phyloP scores from a whole-genome alignment of 352 stramenopile genomes.

The Pythium utonaiense region DNA sequence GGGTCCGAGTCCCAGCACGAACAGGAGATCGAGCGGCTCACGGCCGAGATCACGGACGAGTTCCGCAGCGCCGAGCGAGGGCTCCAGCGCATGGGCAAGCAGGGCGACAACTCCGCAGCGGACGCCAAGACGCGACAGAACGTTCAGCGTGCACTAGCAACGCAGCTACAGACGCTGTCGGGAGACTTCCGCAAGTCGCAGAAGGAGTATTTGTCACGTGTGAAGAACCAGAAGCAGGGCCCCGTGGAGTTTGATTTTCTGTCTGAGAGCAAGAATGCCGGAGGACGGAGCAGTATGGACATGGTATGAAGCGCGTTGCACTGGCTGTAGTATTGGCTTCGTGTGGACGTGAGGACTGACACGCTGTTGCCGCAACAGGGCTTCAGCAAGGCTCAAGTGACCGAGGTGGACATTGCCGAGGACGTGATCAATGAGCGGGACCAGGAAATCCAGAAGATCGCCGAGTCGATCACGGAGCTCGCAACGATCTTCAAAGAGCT shows the following conservation, averaged over 20 bases:
- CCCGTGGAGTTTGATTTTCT: conserved; percentile 91
- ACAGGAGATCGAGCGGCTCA: conserved; percentile 79
- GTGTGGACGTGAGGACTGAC: too few species aligned
- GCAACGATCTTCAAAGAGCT: conserved; percentile 99
- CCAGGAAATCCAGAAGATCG: conserved; percentile 96
- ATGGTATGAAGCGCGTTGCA: conserved; percentile 39
- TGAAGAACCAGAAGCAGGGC: conserved; percentile 97
- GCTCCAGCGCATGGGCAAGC: conserved; percentile 70
- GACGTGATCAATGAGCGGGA: conserved; percentile 94
- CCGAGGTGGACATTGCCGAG: conserved; percentile 95
- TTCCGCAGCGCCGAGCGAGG: conserved; percentile 78
- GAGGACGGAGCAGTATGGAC: conserved; percentile 47
- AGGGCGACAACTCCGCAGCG: conserved; percentile 66
- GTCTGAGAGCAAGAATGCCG: conserved; percentile 63
- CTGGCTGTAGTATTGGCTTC: too few species aligned
- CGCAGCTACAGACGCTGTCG: conserved; percentile 96
- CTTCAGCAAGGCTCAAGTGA: conserved; percentile 94
- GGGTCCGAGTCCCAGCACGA: conserved; percentile 83
- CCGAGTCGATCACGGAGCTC: conserved; percentile 98
- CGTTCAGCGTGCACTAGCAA: conserved; percentile 89
- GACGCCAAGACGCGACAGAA: conserved; percentile 86
- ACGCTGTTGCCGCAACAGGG: conserved; percentile 36
- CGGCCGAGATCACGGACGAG: conserved; percentile 75
- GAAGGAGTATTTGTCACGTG: conserved; percentile 96
- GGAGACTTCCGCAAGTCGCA: conserved; percentile 96